phyloP scores from a whole-genome alignment of 805 yeast genomes.

The Starmerella asiatica region DNA sequence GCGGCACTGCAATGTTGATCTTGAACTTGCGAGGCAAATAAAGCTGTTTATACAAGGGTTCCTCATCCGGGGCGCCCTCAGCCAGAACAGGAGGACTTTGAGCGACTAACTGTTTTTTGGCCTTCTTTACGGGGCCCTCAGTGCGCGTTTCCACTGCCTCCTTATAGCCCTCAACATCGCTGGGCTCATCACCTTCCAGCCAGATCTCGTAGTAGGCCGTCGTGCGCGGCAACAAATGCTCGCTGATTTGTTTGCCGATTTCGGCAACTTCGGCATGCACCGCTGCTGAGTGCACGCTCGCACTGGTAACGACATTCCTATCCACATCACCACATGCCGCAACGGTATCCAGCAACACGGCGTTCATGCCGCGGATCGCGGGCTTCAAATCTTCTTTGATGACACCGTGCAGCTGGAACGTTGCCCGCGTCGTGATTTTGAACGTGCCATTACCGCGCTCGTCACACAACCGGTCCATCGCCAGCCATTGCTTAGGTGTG shows the following conservation, averaged over 20 bases:
- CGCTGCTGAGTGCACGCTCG: conserved; percentile 73
- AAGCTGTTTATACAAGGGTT: conserved; percentile 76
- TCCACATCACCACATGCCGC: conserved; percentile 99
- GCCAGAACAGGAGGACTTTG: conserved; percentile 45
- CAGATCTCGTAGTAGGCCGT: conserved; percentile 96
- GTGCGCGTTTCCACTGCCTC: conserved; percentile 50
- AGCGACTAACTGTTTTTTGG: conserved; percentile 56
- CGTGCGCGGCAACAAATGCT: conserved; percentile 73
- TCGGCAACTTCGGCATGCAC: conserved; percentile 63
- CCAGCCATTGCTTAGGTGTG: conserved; percentile 77
- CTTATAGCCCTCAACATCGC: conserved; percentile 52
- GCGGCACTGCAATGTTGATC: conserved; percentile 88
- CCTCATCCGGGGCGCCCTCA: conserved; percentile 45
- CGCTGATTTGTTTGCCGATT: conserved; percentile 54
- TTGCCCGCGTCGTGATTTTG: conserved; percentile 91
- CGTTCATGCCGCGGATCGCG: conserved; percentile 83
- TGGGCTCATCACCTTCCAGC: conserved; percentile 66
- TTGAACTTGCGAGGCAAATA: conserved; percentile 94
- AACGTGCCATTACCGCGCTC: conserved; percentile 82
- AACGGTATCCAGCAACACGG: conserved; percentile 79
- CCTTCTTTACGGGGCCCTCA: conserved; percentile 58
- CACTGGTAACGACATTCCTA: conserved; percentile 87
- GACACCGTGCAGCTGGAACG: conserved; percentile 91
- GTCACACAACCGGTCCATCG: conserved; percentile 65
- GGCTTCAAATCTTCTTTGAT: conserved; percentile 81